Percentiles rank a stretch among this genome's conserved stretches.
Conservation (phyloP, 2,329 filamentous ascomycete species). For the Pseudocercospora ulei region DNA sequence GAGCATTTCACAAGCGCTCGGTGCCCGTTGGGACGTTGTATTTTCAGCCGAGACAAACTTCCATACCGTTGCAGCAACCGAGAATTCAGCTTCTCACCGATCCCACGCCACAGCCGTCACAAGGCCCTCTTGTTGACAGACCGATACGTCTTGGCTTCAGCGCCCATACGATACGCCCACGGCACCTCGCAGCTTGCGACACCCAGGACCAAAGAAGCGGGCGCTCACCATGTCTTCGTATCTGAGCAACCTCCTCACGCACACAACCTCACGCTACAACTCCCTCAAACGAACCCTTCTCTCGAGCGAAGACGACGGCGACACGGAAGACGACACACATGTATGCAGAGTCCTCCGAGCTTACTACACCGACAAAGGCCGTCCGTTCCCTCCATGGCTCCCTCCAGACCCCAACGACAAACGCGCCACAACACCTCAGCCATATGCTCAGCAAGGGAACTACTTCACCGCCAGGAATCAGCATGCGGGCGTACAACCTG, state of each 20-base stretch:
- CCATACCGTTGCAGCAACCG: too few species aligned
- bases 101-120: too few species aligned
- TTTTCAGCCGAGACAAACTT: too few species aligned
- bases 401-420: conserved; percentile 72
- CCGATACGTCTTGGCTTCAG: too few species aligned
- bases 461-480: conserved; percentile 29
- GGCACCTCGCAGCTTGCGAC: too few species aligned
- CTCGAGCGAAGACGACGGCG: conserved; percentile 48
- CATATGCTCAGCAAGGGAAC: conserved; percentile 30
- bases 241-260: conserved; percentile 61
- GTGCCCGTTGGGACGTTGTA: too few species aligned
- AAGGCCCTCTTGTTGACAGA: too few species aligned
- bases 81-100: too few species aligned
- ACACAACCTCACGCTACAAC: conserved; percentile 49
- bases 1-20: too few species aligned
- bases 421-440: conserved; percentile 34
- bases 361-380: conserved; percentile 85
- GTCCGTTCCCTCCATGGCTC: conserved; percentile 73
- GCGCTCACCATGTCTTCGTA: conserved; percentile 60
- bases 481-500: conserved; percentile 26
- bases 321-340: conserved; percentile 76
- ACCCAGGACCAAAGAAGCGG: conserved; percentile 4
- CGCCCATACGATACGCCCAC: too few species aligned
- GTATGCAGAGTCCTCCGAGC: conserved; percentile 84
- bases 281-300: conserved; percentile 56